Conservation (phyloP, 805 yeast genomes). For the Myxozyma sirexii region DNA sequence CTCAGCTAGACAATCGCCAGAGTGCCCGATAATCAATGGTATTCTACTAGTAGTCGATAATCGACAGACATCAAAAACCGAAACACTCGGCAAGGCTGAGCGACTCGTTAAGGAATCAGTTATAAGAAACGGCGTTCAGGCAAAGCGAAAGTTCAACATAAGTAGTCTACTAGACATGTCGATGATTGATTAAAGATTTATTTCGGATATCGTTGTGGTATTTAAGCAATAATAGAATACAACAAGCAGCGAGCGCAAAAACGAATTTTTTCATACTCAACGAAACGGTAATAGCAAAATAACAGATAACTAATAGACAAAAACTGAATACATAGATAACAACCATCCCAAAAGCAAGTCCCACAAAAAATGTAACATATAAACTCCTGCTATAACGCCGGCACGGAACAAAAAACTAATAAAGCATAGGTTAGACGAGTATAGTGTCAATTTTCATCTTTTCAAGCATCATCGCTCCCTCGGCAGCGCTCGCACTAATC, state of each 20-base stretch:
- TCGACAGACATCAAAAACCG: not conserved
- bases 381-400: no score
- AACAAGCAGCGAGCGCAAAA: no score
- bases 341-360: not conserved
- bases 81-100: not conserved
- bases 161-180: not conserved
- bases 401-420: no score
- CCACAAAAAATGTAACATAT: not conserved
- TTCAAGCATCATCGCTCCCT: conserved; percentile 33
- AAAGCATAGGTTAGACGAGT: conserved; percentile 17
- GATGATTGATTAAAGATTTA: not conserved
- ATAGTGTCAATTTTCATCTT: conserved; percentile 31
- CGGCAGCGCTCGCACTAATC: conserved; percentile 23
- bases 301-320: not conserved
- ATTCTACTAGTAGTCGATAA: not conserved
- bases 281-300: not conserved
- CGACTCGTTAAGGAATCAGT: not conserved
- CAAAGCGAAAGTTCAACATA: not conserved
- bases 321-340: not conserved
- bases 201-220: not conserved
- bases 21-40: not conserved
- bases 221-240: no score
- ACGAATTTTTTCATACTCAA: no score
- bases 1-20: not conserved
- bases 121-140: not conserved